These are phyloP conservation scores for Uromyces viciae-fabae DNA, from an alignment of 1,284 basidiomycete genomes.

Conservation along the genomic window DNA sequence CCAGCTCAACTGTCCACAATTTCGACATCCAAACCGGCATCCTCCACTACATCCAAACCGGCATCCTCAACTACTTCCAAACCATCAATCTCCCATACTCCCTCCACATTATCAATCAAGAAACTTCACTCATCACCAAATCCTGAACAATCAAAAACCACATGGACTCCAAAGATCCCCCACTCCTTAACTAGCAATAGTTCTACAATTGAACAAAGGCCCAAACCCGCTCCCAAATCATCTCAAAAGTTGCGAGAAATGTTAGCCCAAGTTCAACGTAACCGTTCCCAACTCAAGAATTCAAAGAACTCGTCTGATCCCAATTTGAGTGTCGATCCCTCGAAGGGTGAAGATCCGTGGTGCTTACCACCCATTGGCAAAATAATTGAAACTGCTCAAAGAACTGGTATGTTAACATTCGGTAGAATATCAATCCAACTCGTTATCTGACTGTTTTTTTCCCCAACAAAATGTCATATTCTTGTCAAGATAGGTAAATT, in stretches of 20 bases:
- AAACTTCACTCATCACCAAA: not conserved
- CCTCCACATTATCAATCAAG: not conserved
- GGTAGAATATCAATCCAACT: not conserved
- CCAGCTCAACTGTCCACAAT: not conserved
- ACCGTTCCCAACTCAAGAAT: conserved; percentile 13
- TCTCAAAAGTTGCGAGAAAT: conserved; percentile 29
- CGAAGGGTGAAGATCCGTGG: conserved; percentile 19
- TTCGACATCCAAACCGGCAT: not conserved
- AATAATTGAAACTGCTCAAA: conserved; percentile 41
- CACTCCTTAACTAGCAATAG: not conserved
- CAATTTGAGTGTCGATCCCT: not conserved
- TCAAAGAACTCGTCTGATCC: not conserved
- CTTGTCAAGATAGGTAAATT: conserved; percentile 20
- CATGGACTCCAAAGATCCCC: not conserved
- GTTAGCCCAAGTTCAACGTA: conserved; percentile 22
- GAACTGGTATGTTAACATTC: conserved; percentile 20
- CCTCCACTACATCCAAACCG: not conserved
- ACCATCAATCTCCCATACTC: not conserved
- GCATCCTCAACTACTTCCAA: not conserved
- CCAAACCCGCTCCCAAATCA: conserved; percentile 24
- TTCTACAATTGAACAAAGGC: not conserved
- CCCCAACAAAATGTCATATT: not conserved
- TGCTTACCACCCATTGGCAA: conserved; percentile 26
- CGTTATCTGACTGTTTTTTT: not conserved
- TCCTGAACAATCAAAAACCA: too few species aligned